Evolutionary conservation across 352 stramenopile genomes (phyloP).

Genomic region (Nothophytophthora sp.): DNA sequence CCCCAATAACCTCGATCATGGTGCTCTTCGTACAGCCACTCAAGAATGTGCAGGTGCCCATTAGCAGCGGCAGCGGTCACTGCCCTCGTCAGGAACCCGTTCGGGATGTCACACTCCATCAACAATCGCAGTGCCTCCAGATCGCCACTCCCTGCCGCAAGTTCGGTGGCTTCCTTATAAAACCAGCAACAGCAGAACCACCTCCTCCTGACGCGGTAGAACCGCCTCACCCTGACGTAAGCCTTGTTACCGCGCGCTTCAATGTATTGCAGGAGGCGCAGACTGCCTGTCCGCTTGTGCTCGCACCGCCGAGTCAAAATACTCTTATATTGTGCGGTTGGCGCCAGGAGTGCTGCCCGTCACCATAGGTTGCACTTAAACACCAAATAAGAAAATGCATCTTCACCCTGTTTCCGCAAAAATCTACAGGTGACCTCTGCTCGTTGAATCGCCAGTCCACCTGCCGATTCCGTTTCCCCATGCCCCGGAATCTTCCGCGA

Average conservation of each 20-base stretch:
- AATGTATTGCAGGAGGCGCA: too few relatives aligned
- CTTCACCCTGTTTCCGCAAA: neutral
- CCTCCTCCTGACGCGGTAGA: too few relatives aligned
- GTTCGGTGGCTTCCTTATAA: neutral
- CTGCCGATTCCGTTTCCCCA: neutral
- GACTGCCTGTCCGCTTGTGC: too few relatives aligned
- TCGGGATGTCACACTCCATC: conserved; percentile 2
- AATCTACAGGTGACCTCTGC: conserved; percentile 12
- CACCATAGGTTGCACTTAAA: too few relatives aligned
- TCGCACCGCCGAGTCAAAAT: too few relatives aligned
- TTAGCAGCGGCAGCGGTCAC: conserved; percentile 4
- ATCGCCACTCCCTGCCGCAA: conserved; percentile 6
- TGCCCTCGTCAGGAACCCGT: neutral
- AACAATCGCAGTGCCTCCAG: conserved; percentile 9
- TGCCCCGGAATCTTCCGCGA: neutral
- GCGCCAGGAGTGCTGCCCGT: too few relatives aligned
- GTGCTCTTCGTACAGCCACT: conserved; percentile 10
- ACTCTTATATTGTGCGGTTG: too few relatives aligned
- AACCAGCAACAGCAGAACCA: conserved; percentile 1
- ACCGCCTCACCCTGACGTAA: conserved; percentile 4
- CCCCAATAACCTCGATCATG: conserved; percentile 5
- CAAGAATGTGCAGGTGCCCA: conserved; percentile 12
- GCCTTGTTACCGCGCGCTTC: too few relatives aligned
- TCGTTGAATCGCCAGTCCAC: neutral
- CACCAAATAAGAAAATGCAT: neutral